Conservation (phyloP, 2,329 filamentous ascomycete genomes). For the Curvularia spicifera region DNA sequence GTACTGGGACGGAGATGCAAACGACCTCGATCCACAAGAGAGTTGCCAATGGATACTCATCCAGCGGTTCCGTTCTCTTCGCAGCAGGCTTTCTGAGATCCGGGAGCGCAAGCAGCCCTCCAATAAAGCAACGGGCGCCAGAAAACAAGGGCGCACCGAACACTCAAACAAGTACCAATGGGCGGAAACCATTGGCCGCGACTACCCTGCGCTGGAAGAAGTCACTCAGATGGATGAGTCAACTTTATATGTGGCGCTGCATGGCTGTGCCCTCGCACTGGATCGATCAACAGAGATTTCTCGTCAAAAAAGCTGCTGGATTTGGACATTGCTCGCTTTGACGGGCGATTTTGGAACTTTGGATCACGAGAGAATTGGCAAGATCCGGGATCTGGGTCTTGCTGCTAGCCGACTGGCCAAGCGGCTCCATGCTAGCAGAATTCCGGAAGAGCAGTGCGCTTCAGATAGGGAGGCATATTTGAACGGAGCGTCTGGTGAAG, state of each 20-base stretch:
- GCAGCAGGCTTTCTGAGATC: slow-evolving; percentile 63
- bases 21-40: slow-evolving; percentile 57
- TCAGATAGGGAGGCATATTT: not conserved
- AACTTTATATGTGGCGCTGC: slow-evolving; percentile 70
- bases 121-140: not conserved
- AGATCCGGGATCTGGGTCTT: slow-evolving; percentile 80
- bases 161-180: slow-evolving; percentile 48
- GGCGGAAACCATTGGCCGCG: slow-evolving; percentile 35
- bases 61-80: slow-evolving; percentile 69
- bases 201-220: slow-evolving; percentile 57
- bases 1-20: slow-evolving; percentile 11
- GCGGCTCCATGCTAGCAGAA: slow-evolving; percentile 19
- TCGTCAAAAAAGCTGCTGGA: slow-evolving; percentile 77
- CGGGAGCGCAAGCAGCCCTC: slow-evolving; percentile 41
- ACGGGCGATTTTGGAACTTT: slow-evolving; percentile 77
- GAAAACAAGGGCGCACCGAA: slow-evolving; percentile 14
- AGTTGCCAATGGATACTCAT: slow-evolving; percentile 73
- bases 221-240: slow-evolving; percentile 65
- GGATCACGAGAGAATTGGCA: slow-evolving; percentile 75
- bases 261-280: slow-evolving; percentile 67
- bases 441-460: not conserved
- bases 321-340: slow-evolving; percentile 81
- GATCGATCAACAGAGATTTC: slow-evolving; percentile 65
- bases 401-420: slow-evolving; percentile 69
- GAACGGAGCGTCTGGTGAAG: slow-evolving; percentile 1